Evolutionary conservation across 2,329 filamentous ascomycete genomes (phyloP).

Genomic region (Talaromyces sp.): DNA sequence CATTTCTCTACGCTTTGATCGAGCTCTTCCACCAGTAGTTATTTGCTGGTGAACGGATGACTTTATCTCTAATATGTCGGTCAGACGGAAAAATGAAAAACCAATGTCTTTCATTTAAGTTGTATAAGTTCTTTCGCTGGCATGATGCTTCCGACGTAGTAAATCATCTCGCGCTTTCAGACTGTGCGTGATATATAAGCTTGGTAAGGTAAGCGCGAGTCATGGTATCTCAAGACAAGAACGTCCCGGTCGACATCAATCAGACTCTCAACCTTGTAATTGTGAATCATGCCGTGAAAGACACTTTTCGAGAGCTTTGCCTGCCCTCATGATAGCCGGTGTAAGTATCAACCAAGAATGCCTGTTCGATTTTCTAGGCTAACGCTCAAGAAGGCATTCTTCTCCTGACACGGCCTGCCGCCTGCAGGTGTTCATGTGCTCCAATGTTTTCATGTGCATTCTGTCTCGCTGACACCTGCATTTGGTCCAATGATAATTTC

Average conservation of each 20-base stretch:
- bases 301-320: neutral
- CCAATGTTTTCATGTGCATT: neutral
- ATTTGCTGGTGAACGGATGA: too few species aligned
- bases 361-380: neutral
- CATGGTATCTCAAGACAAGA: neutral
- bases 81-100: neutral
- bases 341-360: neutral
- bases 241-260: neutral
- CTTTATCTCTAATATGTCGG: neutral
- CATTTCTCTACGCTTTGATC: neutral
- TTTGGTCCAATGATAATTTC: neutral
- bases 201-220: neutral
- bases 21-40: neutral
- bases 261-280: neutral
- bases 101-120: neutral
- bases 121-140: neutral
- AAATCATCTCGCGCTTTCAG: neutral
- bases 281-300: neutral
- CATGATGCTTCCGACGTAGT: neutral
- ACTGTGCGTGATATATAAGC: neutral
- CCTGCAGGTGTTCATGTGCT: neutral
- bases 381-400: neutral
- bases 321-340: neutral
- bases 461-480: neutral
- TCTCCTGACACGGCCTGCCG: neutral